A percentile compares a stretch with the other conserved stretches of the same genome.
These are phyloP conservation scores for Ziziphus jujuba DNA, from an alignment of 306 rosid genomes.

Conservation along the genomic window DNA sequence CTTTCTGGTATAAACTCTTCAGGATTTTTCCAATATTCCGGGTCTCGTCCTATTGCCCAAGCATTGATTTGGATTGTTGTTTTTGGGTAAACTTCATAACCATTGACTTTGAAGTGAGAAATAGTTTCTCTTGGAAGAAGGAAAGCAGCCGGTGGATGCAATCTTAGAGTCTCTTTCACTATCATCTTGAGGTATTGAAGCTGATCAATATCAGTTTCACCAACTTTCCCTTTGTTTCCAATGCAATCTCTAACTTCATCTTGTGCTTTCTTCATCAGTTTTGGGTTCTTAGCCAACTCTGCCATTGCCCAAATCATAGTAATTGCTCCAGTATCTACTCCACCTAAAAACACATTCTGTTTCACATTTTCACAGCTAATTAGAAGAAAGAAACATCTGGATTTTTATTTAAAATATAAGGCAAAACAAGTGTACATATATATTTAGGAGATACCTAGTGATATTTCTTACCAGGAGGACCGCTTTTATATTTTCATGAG, in stretches of 20 bases:
- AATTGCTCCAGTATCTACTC: background rate
- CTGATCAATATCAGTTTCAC: constrained; percentile 3
- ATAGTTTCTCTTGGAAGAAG: constrained; percentile 12
- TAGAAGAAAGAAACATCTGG: background rate
- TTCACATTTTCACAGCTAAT: constrained; percentile 3
- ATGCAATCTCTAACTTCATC: constrained; percentile 13
- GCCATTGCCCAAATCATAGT: constrained; percentile 24
- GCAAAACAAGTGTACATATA: background rate
- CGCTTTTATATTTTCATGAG: constrained; percentile 34
- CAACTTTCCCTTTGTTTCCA: constrained; percentile 17
- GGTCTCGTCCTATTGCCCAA: constrained; percentile 46
- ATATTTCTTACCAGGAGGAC: constrained; percentile 30
- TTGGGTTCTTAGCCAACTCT: constrained; percentile 10
- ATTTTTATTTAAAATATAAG: background rate
- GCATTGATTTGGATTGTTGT: constrained; percentile 36
- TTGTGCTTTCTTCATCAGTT: constrained; percentile 17
- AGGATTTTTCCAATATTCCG: constrained; percentile 34
- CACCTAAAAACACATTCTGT: constrained; percentile 18
- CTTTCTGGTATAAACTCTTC: constrained; percentile 32
- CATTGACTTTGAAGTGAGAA: constrained; percentile 23
- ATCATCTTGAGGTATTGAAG: constrained; percentile 19
- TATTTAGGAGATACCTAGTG: no score
- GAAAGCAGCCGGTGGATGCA: constrained; percentile 17
- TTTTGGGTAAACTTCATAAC: constrained; percentile 37
- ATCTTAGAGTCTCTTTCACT: constrained; percentile 6